These are phyloP conservation scores for Aspergillus chevalieri DNA, from an alignment of 2,329 filamentous ascomycete species.

Conservation along the genomic window DNA sequence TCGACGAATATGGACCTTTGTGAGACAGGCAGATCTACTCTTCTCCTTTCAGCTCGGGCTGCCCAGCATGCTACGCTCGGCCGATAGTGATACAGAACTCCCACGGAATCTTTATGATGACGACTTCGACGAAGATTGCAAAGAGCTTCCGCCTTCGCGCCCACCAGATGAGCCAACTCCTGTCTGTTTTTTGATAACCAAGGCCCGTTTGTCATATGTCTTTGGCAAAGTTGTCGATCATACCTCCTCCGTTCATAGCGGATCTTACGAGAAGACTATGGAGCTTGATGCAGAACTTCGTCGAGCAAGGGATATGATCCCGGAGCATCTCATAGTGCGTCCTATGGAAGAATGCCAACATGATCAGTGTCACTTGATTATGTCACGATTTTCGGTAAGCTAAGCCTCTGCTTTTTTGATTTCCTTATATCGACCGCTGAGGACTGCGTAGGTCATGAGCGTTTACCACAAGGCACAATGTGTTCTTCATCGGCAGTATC, in stretches of 20 bases:
- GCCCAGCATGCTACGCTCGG: conserved; percentile 58
- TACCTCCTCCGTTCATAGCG: conserved; percentile 35
- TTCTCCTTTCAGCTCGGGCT: conserved; percentile 64
- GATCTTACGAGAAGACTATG: conserved; percentile 56
- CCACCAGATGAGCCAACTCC: conserved; percentile 56
- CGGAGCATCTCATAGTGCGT: conserved; percentile 71
- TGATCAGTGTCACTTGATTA: conserved; percentile 63
- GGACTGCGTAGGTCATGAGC: conserved; percentile 55
- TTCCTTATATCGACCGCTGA: conserved; percentile 6
- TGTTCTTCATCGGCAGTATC: conserved; percentile 80
- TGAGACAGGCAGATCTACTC: conserved; percentile 56
- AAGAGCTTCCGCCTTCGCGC: conserved; percentile 51
- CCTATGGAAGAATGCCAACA: conserved; percentile 66
- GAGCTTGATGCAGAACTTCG: conserved; percentile 54
- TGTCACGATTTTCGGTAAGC: conserved; percentile 67
- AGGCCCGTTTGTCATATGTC: conserved; percentile 35
- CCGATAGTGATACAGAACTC: conserved; percentile 57
- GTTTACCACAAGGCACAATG: conserved; percentile 85
- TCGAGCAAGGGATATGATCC: conserved; percentile 58
- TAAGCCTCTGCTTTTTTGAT: not conserved
- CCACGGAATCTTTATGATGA: conserved; percentile 60
- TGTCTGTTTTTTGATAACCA: conserved; percentile 45
- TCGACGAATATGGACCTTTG: conserved; percentile 44
- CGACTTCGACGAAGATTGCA: conserved; percentile 55
- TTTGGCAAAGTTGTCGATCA: conserved; percentile 43